phyloP scores from a whole-genome alignment of 768 basidiomycete genomes.

The Cystofilobasidium capitatum region DNA sequence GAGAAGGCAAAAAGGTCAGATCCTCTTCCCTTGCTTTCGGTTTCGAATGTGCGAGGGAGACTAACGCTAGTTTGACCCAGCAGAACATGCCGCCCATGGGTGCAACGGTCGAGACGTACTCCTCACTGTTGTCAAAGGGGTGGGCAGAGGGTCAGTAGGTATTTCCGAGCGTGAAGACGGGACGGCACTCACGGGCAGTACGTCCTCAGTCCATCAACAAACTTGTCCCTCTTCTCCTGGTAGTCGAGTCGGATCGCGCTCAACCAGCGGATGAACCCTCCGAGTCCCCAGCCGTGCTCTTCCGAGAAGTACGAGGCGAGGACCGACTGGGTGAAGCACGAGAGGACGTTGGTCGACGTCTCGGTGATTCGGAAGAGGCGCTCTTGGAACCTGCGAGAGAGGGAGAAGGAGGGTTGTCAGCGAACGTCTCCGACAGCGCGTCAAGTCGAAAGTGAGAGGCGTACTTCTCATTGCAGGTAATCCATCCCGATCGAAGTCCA shows the following conservation, averaged over 20 bases:
- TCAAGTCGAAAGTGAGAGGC: neutral
- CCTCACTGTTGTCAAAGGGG: too few species aligned
- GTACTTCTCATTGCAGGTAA: slow-evolving; percentile 39
- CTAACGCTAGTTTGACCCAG: slow-evolving; percentile 46
- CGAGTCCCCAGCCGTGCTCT: slow-evolving; percentile 42
- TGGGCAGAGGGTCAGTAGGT: too few species aligned
- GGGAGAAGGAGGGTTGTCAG: neutral
- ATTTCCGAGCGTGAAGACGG: neutral
- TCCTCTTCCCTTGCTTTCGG: too few species aligned
- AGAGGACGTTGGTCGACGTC: slow-evolving; percentile 4
- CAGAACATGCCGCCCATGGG: slow-evolving; percentile 29
- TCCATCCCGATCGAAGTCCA: slow-evolving; percentile 34
- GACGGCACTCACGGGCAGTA: neutral
- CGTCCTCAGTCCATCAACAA: slow-evolving; percentile 39
- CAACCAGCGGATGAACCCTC: slow-evolving; percentile 47
- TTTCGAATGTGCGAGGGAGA: too few species aligned
- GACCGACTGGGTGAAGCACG: slow-evolving; percentile 40
- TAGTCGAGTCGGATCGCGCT: slow-evolving; percentile 47
- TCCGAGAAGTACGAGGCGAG: slow-evolving; percentile 43
- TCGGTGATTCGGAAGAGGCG: neutral
- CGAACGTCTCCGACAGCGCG: too few species aligned
- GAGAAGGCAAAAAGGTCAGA: too few species aligned
- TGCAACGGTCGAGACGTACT: neutral
- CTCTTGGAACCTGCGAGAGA: neutral
- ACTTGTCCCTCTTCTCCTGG: slow-evolving; percentile 46